Conservation (phyloP, 2,329 filamentous ascomycete species). For the Claviceps pazoutovae region DNA sequence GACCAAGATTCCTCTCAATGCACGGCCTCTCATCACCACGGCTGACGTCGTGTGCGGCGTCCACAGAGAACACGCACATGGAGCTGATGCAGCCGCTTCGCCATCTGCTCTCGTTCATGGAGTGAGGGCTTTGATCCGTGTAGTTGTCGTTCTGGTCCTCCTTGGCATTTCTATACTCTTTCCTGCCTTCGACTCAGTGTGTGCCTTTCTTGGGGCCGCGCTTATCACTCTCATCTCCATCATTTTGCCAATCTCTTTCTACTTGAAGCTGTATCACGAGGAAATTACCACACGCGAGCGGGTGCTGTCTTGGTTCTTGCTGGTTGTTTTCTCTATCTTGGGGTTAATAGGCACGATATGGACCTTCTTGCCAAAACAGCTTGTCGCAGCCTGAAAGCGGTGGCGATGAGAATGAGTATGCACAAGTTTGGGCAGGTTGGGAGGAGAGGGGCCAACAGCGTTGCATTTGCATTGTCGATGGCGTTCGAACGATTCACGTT, state of each 20-base stretch:
- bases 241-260: slow-evolving; percentile 75
- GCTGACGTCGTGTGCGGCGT: slow-evolving; percentile 70
- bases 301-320: slow-evolving; percentile 51
- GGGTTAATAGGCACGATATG: slow-evolving; percentile 71
- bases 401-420: not conserved
- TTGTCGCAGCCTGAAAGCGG: slow-evolving; percentile 34
- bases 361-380: slow-evolving; percentile 71
- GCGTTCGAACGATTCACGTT: too few species aligned
- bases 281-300: slow-evolving; percentile 54
- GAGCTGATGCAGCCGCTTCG: slow-evolving; percentile 25
- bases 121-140: slow-evolving; percentile 47
- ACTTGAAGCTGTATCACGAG: slow-evolving; percentile 73
- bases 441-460: too few species aligned
- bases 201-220: slow-evolving; percentile 79
- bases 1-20: slow-evolving; percentile 87
- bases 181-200: slow-evolving; percentile 77
- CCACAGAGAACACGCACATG: slow-evolving; percentile 29
- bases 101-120: slow-evolving; percentile 26
- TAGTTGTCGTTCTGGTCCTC: slow-evolving; percentile 56
- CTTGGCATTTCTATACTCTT: slow-evolving; percentile 55
- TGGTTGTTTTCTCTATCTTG: slow-evolving; percentile 54
- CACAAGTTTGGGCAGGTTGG: not conserved
- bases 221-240: slow-evolving; percentile 92
- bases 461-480: too few species aligned
- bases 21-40: slow-evolving; percentile 75